A percentile compares a stretch with the other conserved stretches of the same genome.
Evolutionary conservation across 805 yeast genomes (phyloP).

Genomic region (Saccharomyces paradoxus): DNA sequence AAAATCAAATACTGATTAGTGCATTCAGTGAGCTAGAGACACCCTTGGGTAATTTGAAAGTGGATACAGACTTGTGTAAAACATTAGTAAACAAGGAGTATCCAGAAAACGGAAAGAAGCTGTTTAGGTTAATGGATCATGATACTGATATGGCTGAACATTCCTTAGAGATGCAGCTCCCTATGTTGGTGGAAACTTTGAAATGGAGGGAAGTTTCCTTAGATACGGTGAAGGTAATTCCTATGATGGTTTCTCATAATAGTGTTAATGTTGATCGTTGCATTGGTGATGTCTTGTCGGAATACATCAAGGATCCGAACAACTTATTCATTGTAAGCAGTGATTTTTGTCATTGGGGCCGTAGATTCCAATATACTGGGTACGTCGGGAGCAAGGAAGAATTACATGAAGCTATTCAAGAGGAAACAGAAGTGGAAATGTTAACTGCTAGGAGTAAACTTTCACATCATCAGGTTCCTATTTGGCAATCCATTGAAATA

Average conservation of each 20-base stretch:
- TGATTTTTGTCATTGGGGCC: constrained; percentile 95
- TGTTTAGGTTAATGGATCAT: constrained; percentile 48
- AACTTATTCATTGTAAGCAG: constrained; percentile 69
- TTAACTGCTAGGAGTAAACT: constrained; percentile 24
- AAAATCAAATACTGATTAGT: constrained; percentile 48
- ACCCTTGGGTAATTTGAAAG: constrained; percentile 69
- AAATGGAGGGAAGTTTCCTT: constrained; percentile 35
- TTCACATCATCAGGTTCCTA: constrained; percentile 36
- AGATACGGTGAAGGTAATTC: constrained; percentile 50
- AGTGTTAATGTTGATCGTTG: constrained; percentile 36
- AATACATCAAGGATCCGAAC: constrained; percentile 48
- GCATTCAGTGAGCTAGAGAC: constrained; percentile 56
- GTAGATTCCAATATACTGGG: constrained; percentile 49
- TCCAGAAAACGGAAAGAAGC: constrained; percentile 23
- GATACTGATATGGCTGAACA: constrained; percentile 78
- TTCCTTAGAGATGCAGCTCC: constrained; percentile 90
- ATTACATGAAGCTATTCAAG: constrained; percentile 25
- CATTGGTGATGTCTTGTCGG: constrained; percentile 42
- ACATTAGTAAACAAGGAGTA: constrained; percentile 26
- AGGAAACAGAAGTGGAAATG: constrained; percentile 27
- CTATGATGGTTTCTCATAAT: constrained; percentile 69
- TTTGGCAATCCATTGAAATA: constrained; percentile 63
- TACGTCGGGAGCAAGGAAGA: constrained; percentile 34
- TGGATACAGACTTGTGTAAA: constrained; percentile 45
- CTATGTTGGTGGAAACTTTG: constrained; percentile 45